phyloP scores from a whole-genome alignment of 768 basidiomycete genomes.

The Trametes sanguinea region DNA sequence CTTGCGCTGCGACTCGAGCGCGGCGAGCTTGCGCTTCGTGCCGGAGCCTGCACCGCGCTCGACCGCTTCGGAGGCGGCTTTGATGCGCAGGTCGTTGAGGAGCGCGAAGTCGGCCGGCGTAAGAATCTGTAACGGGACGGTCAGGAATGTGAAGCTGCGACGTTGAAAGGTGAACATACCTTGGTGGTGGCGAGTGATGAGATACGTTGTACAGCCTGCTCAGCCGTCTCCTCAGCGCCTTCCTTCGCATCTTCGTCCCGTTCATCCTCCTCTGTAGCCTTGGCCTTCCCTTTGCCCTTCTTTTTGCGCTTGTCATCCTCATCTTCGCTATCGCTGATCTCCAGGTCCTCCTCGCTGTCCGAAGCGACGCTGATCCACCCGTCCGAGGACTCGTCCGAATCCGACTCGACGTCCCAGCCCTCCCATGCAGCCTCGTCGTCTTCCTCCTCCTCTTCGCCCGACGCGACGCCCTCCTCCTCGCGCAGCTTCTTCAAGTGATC shows the following conservation, averaged over 20 bases:
- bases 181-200: constrained; percentile 82
- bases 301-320: constrained; percentile 41
- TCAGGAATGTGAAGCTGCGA: neutral
- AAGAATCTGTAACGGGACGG: constrained; percentile 63
- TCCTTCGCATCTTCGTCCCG: constrained; percentile 60
- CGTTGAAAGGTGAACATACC: constrained; percentile 39
- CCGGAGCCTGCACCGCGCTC: constrained; percentile 69
- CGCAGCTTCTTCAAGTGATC: constrained; percentile 77
- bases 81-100: constrained; percentile 82
- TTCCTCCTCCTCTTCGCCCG: constrained; percentile 48
- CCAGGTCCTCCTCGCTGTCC: constrained; percentile 65
- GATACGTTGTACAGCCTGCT: constrained; percentile 40
- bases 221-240: constrained; percentile 20
- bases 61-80: constrained; percentile 72
- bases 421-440: constrained; percentile 78
- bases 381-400: constrained; percentile 55
- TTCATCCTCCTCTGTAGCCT: constrained; percentile 51
- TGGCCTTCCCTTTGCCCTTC: constrained; percentile 25
- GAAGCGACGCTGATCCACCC: constrained; percentile 83
- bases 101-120: constrained; percentile 96
- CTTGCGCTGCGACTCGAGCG: constrained; percentile 74
- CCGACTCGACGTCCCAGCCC: constrained; percentile 86
- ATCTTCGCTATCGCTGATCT: constrained; percentile 88
- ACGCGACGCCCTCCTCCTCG: constrained; percentile 54
- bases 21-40: constrained; percentile 87